These are phyloP conservation scores for Ganoderma multipileum DNA, from an alignment of 1,284 basidiomycete species.

Conservation along the genomic window DNA sequence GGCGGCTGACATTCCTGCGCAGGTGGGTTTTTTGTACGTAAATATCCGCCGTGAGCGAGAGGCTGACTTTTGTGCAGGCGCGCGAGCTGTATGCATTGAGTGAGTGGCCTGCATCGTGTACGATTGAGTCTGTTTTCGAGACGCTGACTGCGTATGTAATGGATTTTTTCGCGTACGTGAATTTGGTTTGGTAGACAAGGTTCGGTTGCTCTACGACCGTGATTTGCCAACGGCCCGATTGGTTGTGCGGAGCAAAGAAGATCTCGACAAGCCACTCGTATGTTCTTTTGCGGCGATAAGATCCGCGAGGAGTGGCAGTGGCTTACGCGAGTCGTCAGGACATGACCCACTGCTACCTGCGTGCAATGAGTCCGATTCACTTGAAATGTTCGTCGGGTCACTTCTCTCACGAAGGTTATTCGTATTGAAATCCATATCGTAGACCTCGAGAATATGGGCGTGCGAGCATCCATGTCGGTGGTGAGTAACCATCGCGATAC, in stretches of 20 bases:
- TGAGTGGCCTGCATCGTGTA: conserved; percentile 24
- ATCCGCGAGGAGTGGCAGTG: neutral
- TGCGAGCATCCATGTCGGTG: conserved; percentile 86
- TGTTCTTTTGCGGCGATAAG: conserved; percentile 41
- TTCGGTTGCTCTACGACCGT: conserved; percentile 84
- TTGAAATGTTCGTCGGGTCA: conserved; percentile 67
- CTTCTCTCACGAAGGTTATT: neutral
- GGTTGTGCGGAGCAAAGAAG: conserved; percentile 69
- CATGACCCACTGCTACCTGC: conserved; percentile 88
- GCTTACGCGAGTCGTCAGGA: conserved; percentile 49
- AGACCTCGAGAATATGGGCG: conserved; percentile 85
- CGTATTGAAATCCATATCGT: neutral
- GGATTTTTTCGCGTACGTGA: conserved; percentile 1
- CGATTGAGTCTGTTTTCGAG: neutral
- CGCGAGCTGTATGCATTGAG: conserved; percentile 41
- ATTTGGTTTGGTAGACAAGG: conserved; percentile 64
- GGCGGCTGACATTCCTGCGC: conserved; percentile 63
- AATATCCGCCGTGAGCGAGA: neutral
- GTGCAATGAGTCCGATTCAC: conserved; percentile 92
- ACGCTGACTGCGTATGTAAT: neutral
- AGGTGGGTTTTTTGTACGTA: conserved; percentile 45
- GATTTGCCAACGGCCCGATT: conserved; percentile 81
- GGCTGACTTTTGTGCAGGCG: conserved; percentile 29
- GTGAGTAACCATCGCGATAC: conserved; percentile 46
- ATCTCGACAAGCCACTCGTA: conserved; percentile 77